These are phyloP conservation scores for Fusarium metavorans DNA, from an alignment of 2,329 filamentous ascomycete genomes.

Conservation along the genomic window DNA sequence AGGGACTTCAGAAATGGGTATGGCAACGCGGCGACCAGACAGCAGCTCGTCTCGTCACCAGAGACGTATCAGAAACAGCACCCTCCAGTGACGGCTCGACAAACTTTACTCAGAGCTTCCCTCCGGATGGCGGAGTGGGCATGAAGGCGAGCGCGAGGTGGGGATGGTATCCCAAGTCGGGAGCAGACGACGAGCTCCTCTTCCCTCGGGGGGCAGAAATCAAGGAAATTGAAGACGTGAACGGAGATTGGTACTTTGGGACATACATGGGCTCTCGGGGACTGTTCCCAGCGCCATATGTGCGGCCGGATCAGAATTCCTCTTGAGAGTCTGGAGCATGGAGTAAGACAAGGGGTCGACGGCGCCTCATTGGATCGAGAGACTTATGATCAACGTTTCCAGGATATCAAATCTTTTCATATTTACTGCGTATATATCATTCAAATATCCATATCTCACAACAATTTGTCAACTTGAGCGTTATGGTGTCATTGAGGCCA, in stretches of 20 bases:
- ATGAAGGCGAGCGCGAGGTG: conserved; percentile 74
- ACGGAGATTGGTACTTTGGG: conserved; percentile 91
- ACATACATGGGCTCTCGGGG: conserved; percentile 85
- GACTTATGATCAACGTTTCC: neutral
- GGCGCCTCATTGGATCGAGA: neutral
- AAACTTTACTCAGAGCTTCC: conserved; percentile 61
- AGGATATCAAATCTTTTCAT: conserved; percentile 7
- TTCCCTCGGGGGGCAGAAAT: conserved; percentile 90
- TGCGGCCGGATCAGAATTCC: conserved; percentile 59
- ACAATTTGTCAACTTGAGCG: neutral
- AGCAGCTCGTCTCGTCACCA: conserved; percentile 61
- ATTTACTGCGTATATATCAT: neutral
- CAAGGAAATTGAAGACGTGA: conserved; percentile 85
- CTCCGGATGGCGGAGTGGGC: conserved; percentile 81
- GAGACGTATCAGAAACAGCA: conserved; percentile 61
- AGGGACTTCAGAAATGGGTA: conserved; percentile 62
- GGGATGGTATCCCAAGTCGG: conserved; percentile 79
- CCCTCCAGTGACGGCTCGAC: conserved; percentile 48
- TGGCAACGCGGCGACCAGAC: conserved; percentile 60
- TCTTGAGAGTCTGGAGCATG: conserved; percentile 5
- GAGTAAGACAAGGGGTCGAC: neutral
- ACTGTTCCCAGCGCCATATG: conserved; percentile 84
- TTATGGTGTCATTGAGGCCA: neutral
- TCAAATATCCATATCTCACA: neutral
- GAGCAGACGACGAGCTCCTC: conserved; percentile 78